A percentile compares a stretch with the other conserved stretches of the same genome.
Conservation (phyloP, 2,329 filamentous ascomycete species). For the Beauveria brongniartii region DNA sequence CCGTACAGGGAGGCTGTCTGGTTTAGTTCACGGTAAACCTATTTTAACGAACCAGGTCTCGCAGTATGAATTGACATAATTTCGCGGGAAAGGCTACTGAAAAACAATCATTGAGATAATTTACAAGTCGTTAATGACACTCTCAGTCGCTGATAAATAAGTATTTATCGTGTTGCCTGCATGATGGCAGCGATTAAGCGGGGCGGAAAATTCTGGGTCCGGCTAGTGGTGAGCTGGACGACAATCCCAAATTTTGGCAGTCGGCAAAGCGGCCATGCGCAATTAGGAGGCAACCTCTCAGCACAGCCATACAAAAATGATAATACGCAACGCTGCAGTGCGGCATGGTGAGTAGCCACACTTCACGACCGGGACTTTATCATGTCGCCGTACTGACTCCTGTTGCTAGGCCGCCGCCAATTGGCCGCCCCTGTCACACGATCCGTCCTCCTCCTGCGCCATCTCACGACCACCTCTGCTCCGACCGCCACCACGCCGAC, state of each 20-base stretch:
- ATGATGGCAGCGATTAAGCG: neutral
- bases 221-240: neutral
- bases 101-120: too few species aligned
- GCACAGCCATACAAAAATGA: conserved; percentile 34
- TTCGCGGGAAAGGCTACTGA: too few species aligned
- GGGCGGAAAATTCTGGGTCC: conserved; percentile 14
- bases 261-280: neutral
- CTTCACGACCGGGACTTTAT: neutral
- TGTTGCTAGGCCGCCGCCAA: conserved; percentile 41
- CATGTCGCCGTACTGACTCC: conserved; percentile 4
- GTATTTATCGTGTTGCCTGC: neutral
- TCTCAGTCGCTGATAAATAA: too few species aligned
- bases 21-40: neutral
- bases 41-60: too few species aligned
- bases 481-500: conserved; percentile 12
- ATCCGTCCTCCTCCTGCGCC: conserved; percentile 22
- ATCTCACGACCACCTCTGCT: conserved; percentile 24
- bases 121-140: too few species aligned
- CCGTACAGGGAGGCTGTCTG: neutral
- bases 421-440: conserved; percentile 37
- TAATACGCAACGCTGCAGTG: conserved; percentile 44
- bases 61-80: too few species aligned
- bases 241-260: conserved; percentile 11
- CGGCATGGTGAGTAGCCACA: conserved; percentile 41
- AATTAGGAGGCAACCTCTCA: neutral